phyloP scores from a whole-genome alignment of 2,329 filamentous ascomycete genomes.

The Pezicula rhizophila region DNA sequence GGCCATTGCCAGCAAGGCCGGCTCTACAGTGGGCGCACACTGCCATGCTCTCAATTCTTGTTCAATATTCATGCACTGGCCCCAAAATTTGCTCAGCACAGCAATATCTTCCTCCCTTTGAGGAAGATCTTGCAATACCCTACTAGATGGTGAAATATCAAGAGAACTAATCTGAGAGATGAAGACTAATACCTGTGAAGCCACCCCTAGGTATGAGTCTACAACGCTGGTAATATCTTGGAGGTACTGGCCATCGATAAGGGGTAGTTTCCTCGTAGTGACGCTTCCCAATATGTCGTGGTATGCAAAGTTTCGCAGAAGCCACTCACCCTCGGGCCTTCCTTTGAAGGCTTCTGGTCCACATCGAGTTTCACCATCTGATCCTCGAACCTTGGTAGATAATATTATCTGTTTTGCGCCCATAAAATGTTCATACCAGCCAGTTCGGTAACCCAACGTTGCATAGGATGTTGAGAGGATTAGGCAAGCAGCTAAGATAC shows the following conservation, averaged over 20 bases:
- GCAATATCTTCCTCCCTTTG: too few relatives aligned
- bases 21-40: neutral
- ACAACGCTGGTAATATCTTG: neutral
- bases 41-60: neutral
- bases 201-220: constrained; percentile 8
- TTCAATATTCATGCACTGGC: neutral
- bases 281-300: constrained; percentile 14
- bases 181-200: constrained; percentile 13
- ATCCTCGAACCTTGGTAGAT: neutral
- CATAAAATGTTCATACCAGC: constrained; percentile 2
- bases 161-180: constrained; percentile 32
- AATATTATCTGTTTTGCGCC: constrained; percentile 1
- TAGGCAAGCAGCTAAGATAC: neutral
- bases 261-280: constrained; percentile 5
- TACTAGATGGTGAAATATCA: too few relatives aligned
- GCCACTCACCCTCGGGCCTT: constrained; percentile 9
- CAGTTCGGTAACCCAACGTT: neutral
- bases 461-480: neutral
- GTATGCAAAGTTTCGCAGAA: constrained; percentile 16
- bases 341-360: neutral
- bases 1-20: neutral
- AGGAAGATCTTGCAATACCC: too few relatives aligned
- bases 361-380: neutral
- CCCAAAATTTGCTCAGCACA: neutral
- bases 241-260: constrained; percentile 8